A percentile compares a stretch with the other conserved stretches of the same genome.
These are phyloP conservation scores for Wickerhamomyces bisporus DNA, from an alignment of 805 yeast species.

Conservation along the genomic window DNA sequence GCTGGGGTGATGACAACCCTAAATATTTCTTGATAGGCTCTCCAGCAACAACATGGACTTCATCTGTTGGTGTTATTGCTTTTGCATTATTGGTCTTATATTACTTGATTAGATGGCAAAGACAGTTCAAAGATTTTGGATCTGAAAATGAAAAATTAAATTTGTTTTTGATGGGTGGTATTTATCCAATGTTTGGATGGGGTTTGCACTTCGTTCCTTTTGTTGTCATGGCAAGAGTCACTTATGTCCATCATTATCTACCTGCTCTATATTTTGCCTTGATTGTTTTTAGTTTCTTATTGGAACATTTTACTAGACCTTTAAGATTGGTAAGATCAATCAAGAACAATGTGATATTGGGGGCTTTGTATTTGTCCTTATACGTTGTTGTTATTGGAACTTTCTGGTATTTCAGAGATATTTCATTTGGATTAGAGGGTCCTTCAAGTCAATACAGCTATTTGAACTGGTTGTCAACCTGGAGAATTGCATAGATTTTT, in stretches of 20 bases:
- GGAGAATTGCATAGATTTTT: constrained; percentile 36
- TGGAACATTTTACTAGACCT: constrained; percentile 37
- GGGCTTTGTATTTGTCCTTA: constrained; percentile 33
- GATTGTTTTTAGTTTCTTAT: constrained; percentile 46
- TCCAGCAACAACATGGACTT: constrained; percentile 75
- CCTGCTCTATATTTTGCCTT: constrained; percentile 81
- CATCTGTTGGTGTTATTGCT: constrained; percentile 51
- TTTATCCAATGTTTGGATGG: constrained; percentile 80
- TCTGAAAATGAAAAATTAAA: constrained; percentile 38
- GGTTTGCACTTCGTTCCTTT: constrained; percentile 73
- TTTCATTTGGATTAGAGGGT: constrained; percentile 65
- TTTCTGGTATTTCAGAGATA: constrained; percentile 57
- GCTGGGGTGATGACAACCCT: constrained; percentile 55
- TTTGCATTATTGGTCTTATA: constrained; percentile 39
- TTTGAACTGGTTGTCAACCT: constrained; percentile 43
- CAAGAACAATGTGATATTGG: constrained; percentile 22
- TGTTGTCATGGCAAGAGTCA: constrained; percentile 78
- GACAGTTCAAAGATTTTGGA: constrained; percentile 64
- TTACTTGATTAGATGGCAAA: constrained; percentile 61
- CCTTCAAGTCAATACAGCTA: constrained; percentile 33
- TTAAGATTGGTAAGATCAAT: constrained; percentile 17
- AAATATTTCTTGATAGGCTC: constrained; percentile 71
- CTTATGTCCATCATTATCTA: constrained; percentile 79
- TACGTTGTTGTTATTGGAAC: constrained; percentile 41
- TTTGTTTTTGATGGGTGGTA: constrained; percentile 62